phyloP scores from a whole-genome alignment of 495 filamentous ascomycete genomes.

The Aspergillus sclerotioniger region DNA sequence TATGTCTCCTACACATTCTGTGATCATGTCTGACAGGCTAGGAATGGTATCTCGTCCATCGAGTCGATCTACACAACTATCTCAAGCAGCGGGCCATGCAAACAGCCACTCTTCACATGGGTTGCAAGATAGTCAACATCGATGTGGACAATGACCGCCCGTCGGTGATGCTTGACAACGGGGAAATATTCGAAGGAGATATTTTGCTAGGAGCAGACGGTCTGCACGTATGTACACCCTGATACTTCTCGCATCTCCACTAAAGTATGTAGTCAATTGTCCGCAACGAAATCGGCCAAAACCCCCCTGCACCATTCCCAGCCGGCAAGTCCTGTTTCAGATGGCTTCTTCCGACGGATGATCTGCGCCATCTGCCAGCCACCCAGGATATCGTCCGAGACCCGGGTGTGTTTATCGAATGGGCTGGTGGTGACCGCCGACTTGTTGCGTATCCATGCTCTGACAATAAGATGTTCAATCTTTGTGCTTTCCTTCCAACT shows the following conservation, averaged over 20 bases:
- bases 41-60: slow-evolving; percentile 47
- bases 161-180: slow-evolving; percentile 45
- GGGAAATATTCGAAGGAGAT: slow-evolving; percentile 50
- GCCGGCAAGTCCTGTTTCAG: slow-evolving; percentile 29
- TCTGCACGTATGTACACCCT: slow-evolving; percentile 29
- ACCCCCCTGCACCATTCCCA: slow-evolving; percentile 17
- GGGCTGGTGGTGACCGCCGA: slow-evolving; percentile 21
- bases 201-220: slow-evolving; percentile 61
- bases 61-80: slow-evolving; percentile 52
- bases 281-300: slow-evolving; percentile 21
- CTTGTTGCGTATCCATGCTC: slow-evolving; percentile 33
- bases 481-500: slow-evolving; percentile 29
- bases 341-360: slow-evolving; percentile 24
- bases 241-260: not conserved
- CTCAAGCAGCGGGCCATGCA: slow-evolving; percentile 40
- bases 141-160: slow-evolving; percentile 36
- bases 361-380: slow-evolving; percentile 13
- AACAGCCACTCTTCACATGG: slow-evolving; percentile 48
- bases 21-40: slow-evolving; percentile 7
- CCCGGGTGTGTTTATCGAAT: slow-evolving; percentile 29
- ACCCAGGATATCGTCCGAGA: slow-evolving; percentile 18
- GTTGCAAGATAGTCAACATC: slow-evolving; percentile 49
- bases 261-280: slow-evolving; percentile 22
- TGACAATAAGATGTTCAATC: slow-evolving; percentile 25
- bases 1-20: slow-evolving; percentile 6